phyloP scores from a whole-genome alignment of 2,329 filamentous ascomycete species.

The Xylaria sp. region DNA sequence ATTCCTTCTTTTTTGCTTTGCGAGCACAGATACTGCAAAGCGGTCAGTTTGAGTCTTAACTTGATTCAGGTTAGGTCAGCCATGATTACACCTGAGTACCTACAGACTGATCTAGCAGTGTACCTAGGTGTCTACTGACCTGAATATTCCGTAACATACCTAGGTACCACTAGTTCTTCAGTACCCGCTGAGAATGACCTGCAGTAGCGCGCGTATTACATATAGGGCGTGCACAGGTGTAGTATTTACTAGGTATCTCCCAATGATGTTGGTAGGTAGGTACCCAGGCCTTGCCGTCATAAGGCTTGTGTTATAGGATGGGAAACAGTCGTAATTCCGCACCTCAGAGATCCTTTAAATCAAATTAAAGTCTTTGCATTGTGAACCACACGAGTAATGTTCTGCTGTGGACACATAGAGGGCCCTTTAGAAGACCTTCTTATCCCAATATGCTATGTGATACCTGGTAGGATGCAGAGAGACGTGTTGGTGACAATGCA shows the following conservation, averaged over 20 bases:
- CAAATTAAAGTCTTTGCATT: background rate
- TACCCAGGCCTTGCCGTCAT: background rate
- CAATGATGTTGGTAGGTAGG: background rate
- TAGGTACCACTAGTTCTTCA: slow-evolving; percentile 12
- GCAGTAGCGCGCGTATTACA: slow-evolving; percentile 35
- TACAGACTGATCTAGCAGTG: slow-evolving; percentile 2
- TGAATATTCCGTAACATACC: background rate
- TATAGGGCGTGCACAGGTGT: background rate
- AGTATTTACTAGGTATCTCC: background rate
- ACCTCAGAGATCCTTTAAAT: background rate
- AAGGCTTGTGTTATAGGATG: background rate
- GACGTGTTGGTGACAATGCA: slow-evolving; percentile 19
- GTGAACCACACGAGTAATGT: background rate
- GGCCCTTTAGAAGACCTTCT: slow-evolving; percentile 1
- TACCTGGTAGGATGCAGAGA: background rate
- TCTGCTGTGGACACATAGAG: background rate
- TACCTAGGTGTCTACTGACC: background rate
- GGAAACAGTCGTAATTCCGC: background rate
- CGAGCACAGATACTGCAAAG: slow-evolving; percentile 16
- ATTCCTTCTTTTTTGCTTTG: background rate
- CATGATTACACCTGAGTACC: background rate
- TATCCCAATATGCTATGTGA: slow-evolving; percentile 3
- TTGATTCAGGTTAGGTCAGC: slow-evolving; percentile 25
- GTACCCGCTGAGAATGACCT: slow-evolving; percentile 37
- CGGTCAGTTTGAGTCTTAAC: slow-evolving; percentile 36